These are phyloP conservation scores for Populus simonii DNA, from an alignment of 345 rosid genomes.

Conservation along the genomic window DNA sequence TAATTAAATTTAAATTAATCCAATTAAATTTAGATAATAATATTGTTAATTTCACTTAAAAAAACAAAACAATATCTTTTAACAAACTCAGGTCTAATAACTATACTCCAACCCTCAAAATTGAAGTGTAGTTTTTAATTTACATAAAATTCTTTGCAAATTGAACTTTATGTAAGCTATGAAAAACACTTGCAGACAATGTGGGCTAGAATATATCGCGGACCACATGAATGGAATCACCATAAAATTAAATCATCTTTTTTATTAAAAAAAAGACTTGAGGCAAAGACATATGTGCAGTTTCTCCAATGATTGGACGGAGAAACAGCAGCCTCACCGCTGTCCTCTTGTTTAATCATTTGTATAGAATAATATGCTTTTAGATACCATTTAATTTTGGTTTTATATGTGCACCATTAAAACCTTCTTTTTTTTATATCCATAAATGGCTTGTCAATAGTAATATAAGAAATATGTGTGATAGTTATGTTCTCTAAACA, in stretches of 20 bases:
- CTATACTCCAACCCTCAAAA: too few species aligned
- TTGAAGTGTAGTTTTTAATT: not conserved
- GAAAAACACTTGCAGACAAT: conserved; percentile 20
- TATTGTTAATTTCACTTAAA: too few species aligned
- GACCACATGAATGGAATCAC: conserved; percentile 14
- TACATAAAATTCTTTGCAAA: too few species aligned
- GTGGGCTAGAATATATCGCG: conserved; percentile 9
- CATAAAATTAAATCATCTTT: not conserved
- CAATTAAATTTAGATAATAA: too few species aligned
- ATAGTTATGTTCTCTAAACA: not conserved
- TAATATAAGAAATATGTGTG: not conserved
- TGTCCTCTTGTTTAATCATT: conserved; percentile 43
- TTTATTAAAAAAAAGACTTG: not conserved
- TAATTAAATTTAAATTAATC: too few species aligned
- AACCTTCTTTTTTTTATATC: not conserved
- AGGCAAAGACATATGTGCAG: conserved; percentile 4
- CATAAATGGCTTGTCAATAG: not conserved
- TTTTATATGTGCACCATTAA: not conserved
- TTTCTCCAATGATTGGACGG: conserved; percentile 31
- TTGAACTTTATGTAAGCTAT: not conserved
- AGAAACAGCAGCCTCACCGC: conserved; percentile 17
- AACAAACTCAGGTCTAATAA: too few species aligned
- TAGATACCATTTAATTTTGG: conserved; percentile 33
- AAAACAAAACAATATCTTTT: too few species aligned
- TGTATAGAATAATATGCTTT: conserved; percentile 33